Base-by-base conservation (phyloP, 108 stramenopile species). In the Skeletonema tropicum region DNA sequence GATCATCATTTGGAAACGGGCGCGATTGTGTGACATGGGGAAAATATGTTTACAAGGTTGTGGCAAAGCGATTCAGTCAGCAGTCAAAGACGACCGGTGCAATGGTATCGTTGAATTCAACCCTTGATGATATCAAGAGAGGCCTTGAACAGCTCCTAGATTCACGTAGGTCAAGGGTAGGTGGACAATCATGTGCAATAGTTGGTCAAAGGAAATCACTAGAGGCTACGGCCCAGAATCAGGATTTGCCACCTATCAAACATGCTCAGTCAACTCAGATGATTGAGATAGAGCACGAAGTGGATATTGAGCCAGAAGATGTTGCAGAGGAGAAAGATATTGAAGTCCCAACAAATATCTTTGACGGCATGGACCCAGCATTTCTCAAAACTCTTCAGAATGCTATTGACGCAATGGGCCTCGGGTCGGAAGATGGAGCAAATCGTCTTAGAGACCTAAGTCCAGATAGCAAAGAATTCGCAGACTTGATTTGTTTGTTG, bases 31-130 rank as follows among this genome's bases (percentile, higher is more conserved):
- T 46, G 45, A 46, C 45, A 12, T 46, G 45, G 45, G 13, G 11
- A 46, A 46, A 46, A n/a, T 46, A 46, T 12, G 45, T 46, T 46
- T 46, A 46, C 45, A 46, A 46, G 45, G 45, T 46, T 46, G 45
- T 46, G 45, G 45, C 45, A 46, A 46, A 46, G 45, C 45, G 45
- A 12, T 46, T 46, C 45, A 46, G 15, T 11, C 45, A 46, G 45
- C 45, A 46, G 45, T n/a, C 45, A 3, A 46, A 46, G 45, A 15
- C 45, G 3, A 46, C 12, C 45, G 45, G 45, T 46, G 45, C 15
- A 46, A 8, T 11, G 15, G 7, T 46, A 12, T 46, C 45, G 45
- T n/a, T 46, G 45, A 46, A n/a, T 46, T 46, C 45, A 15, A 46
- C 45, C 12, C 45, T 46, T 46, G 15, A n/a, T n/a, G 45, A 46